Evolutionary conservation across 352 stramenopile species (phyloP), one percentile per base, ranked within the genome.

Genomic region (Phytopythium montanum): DNA sequence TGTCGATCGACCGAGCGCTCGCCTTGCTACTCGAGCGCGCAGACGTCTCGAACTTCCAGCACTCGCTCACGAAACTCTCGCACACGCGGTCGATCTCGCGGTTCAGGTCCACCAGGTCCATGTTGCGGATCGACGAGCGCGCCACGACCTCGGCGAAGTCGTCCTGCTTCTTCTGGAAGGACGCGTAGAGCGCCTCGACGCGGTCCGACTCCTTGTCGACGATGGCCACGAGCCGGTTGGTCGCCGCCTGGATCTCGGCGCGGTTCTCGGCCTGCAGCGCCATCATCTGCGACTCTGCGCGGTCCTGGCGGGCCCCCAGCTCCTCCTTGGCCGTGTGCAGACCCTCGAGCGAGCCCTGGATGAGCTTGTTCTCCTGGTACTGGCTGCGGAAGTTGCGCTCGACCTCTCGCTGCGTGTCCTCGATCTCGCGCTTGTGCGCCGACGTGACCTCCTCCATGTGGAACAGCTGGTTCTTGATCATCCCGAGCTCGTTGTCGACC

Each of bases 11-110:
- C 12, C 73, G 64, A 13, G 66, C 61, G 39, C 61, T 85, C 5
- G 63, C 38, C 31, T 82, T 85, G 58, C 59, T 88, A 44, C 71
- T 83, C 5, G 75, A 76, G n/a, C 81, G 69, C 16, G 82, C 79
- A 1, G 85, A 94, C 13, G 70, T 94, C 65, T 94, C 85, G 57
- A 94, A 94, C 57, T 94, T 92, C 83, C 85, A 94, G 73, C 85
- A 94, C 59, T 94, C 85, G 2, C 65, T 74, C 48, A 94, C 80
- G 23, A 94, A 76, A n/a, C 70, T 87, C 63, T 94, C 85, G 39
- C 82, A 88, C 16, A 94, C 63, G 16, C 77, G 73, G 58, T 92
- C 85, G 33, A 94, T 81, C 59, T 94, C 85, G 18, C 81, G 82
- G 56, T 88, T 94, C 66, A 94, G 79, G 53, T 88, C 82, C 0